phyloP scores from a whole-genome alignment of 805 yeast genomes.

The Saturnispora zaruensis region DNA sequence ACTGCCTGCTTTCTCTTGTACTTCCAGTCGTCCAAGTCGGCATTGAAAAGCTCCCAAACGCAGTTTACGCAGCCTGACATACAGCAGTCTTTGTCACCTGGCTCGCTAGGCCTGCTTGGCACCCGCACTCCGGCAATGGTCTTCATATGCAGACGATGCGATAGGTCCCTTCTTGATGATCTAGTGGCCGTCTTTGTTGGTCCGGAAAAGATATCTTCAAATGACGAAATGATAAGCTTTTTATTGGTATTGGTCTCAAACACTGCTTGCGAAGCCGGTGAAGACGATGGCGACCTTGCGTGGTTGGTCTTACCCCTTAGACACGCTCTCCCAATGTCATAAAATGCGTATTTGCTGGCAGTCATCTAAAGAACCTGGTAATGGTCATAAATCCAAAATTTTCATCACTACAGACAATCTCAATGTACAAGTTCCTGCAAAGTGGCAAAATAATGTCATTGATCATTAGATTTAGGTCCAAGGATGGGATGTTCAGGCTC shows the following conservation, averaged over 20 bases:
- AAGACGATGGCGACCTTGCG: slow-evolving; percentile 6
- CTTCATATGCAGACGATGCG: slow-evolving; percentile 27
- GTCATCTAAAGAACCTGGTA: neutral
- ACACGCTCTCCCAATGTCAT: slow-evolving; percentile 10
- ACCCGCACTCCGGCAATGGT: slow-evolving; percentile 60
- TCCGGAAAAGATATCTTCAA: slow-evolving; percentile 25
- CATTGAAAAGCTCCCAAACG: slow-evolving; percentile 90
- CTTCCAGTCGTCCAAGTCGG: slow-evolving; percentile 82
- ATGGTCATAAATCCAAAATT: neutral
- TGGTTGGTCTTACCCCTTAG: slow-evolving; percentile 4
- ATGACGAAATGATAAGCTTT: slow-evolving; percentile 10
- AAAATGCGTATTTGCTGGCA: slow-evolving; percentile 7
- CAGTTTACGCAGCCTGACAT: slow-evolving; percentile 97
- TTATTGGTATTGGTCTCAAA: slow-evolving; percentile 22
- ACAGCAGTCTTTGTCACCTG: slow-evolving; percentile 76
- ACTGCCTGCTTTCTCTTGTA: slow-evolving; percentile 51
- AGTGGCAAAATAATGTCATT: slow-evolving; percentile 1
- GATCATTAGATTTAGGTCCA: slow-evolving; percentile 77
- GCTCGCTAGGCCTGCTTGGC: slow-evolving; percentile 79
- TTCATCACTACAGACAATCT: neutral
- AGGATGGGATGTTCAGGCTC: slow-evolving; percentile 74
- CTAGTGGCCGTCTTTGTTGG: slow-evolving; percentile 25
- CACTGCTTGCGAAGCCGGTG: slow-evolving; percentile 8
- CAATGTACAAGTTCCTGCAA: neutral
- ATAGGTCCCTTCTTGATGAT: slow-evolving; percentile 31